phyloP scores from a whole-genome alignment of 2,329 filamentous ascomycete genomes.

The Penicillium decumbens region DNA sequence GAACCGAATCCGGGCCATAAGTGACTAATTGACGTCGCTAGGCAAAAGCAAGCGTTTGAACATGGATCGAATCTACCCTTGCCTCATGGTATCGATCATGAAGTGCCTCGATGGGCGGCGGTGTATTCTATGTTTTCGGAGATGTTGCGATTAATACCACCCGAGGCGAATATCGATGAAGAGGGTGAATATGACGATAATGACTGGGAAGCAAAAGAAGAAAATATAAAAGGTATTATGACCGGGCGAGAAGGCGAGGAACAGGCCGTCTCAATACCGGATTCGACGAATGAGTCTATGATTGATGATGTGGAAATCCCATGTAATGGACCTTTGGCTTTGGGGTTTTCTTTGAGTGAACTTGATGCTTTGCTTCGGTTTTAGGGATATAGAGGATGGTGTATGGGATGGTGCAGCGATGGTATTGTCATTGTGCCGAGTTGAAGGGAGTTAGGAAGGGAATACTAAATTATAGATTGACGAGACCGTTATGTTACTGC shows the following conservation, averaged over 20 bases:
- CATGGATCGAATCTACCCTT: not conserved
- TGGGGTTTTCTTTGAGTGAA: constrained; percentile 1
- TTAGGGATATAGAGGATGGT: not conserved
- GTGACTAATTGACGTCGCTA: not conserved
- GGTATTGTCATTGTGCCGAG: too few relatives aligned
- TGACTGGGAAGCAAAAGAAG: not conserved
- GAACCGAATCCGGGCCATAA: too few relatives aligned
- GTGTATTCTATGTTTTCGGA: constrained; percentile 9
- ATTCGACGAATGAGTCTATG: not conserved
- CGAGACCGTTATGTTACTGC: too few relatives aligned
- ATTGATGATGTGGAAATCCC: not conserved
- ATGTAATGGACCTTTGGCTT: not conserved
- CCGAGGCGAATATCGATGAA: not conserved
- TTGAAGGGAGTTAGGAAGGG: too few relatives aligned
- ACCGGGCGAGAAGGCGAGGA: not conserved
- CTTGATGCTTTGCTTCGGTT: constrained; percentile 6
- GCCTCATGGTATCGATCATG: constrained; percentile 7
- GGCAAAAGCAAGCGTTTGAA: not conserved
- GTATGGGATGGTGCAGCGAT: too few relatives aligned
- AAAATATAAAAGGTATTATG: not conserved
- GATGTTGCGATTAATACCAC: constrained; percentile 6
- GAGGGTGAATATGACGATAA: not conserved
- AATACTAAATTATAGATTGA: too few relatives aligned
- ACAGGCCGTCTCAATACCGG: not conserved
- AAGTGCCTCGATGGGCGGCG: constrained; percentile 8